Conservation (phyloP, 2,329 filamentous ascomycete species). For the Diaporthe sp. region DNA sequence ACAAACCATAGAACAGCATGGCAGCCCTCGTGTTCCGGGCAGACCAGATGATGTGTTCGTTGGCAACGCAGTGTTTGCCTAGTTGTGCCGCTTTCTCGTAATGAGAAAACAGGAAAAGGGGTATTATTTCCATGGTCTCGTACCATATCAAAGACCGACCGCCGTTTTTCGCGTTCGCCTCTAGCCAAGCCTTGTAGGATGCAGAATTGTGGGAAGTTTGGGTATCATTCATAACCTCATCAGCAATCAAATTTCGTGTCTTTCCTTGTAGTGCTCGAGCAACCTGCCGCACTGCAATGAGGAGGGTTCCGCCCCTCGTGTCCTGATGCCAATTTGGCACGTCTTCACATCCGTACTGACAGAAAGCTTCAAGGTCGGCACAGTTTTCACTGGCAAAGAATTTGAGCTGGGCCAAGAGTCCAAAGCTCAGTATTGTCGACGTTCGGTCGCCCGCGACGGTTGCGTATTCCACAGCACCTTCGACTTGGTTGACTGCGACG, state of each 20-base stretch:
- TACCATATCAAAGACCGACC: conserved; percentile 78
- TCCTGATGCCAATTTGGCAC: conserved; percentile 80
- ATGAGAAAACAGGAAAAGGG: conserved; percentile 74
- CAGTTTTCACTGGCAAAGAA: conserved; percentile 80
- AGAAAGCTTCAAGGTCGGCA: conserved; percentile 78
- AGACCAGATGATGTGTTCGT: conserved; percentile 69
- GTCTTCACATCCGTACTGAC: conserved; percentile 80
- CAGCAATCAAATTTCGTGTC: conserved; percentile 66
- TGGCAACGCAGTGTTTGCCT: conserved; percentile 64
- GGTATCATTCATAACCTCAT: conserved; percentile 76
- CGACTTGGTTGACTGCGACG: conserved; percentile 71
- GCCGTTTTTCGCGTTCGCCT: conserved; percentile 67
- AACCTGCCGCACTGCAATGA: conserved; percentile 76
- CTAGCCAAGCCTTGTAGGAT: conserved; percentile 72
- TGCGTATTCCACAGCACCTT: conserved; percentile 76
- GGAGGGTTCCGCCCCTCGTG: conserved; percentile 77
- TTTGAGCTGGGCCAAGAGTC: conserved; percentile 75
- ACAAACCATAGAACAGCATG: conserved; percentile 72
- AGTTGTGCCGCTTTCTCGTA: conserved; percentile 72
- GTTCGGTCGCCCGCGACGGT: conserved; percentile 78
- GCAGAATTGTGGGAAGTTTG: conserved; percentile 68
- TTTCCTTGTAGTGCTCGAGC: conserved; percentile 82
- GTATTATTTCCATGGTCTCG: conserved; percentile 75
- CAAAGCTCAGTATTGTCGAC: conserved; percentile 79
- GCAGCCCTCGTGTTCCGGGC: conserved; percentile 69